Evolutionary conservation across 2,329 filamentous ascomycete species (phyloP).

Genomic region (Hypoxylon sp.): DNA sequence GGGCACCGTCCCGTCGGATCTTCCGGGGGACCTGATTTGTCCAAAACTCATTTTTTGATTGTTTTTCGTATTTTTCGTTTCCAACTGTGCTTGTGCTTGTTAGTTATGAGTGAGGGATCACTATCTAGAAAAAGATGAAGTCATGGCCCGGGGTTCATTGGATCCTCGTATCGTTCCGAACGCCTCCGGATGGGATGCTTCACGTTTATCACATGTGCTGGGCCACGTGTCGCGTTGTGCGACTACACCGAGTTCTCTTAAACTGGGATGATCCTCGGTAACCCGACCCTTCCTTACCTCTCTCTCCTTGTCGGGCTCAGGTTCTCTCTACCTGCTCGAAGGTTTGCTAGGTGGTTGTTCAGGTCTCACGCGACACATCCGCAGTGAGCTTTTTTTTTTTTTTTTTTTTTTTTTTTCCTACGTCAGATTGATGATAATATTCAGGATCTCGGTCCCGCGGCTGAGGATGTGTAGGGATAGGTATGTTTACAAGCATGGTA

Average conservation of each 20-base stretch:
- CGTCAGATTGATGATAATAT: not conserved
- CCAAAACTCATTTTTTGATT: not conserved
- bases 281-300: conserved; percentile 3
- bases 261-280: conserved; percentile 36
- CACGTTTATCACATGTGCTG: conserved; percentile 7
- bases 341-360: conserved; percentile 8
- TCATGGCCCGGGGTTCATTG: not conserved
- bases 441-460: conserved; percentile 5
- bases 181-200: conserved; percentile 3
- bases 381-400: conserved; percentile 5
- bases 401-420: conserved; percentile 3
- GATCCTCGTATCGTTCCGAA: conserved; percentile 1
- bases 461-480: conserved; percentile 11
- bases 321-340: not conserved
- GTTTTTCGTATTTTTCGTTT: not conserved
- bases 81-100: not conserved
- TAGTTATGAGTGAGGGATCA: too few species aligned
- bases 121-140: not conserved
- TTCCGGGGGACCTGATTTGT: conserved; percentile 4
- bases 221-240: conserved; percentile 36
- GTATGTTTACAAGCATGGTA: conserved; percentile 23
- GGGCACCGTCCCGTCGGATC: conserved; percentile 34
- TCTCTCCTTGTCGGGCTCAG: conserved; percentile 1
- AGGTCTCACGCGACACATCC: conserved; percentile 1
- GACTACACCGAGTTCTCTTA: conserved; percentile 28